Percentiles rank a stretch among this genome's conserved stretches.
phyloP scores from a whole-genome alignment of 163 green algal species.

The Scenedesmus sp. region DNA sequence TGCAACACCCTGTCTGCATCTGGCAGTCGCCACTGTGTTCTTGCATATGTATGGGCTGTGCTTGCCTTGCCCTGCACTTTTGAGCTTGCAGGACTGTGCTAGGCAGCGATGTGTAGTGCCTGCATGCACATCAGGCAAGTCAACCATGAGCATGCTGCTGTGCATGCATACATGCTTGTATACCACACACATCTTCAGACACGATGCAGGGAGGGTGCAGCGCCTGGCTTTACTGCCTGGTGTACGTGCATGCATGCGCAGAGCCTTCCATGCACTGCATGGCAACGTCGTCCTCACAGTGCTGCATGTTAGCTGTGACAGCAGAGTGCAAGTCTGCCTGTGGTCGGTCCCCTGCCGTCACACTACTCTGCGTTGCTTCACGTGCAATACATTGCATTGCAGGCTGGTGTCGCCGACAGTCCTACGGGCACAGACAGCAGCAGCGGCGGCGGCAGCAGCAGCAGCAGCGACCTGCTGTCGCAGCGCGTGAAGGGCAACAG shows the following conservation, averaged over 20 bases:
- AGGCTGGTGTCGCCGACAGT: conserved; percentile 49
- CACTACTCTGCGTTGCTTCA: no score
- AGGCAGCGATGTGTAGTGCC: no score
- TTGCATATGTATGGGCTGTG: not conserved
- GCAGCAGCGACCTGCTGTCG: not conserved
- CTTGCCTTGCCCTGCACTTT: not conserved
- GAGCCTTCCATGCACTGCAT: not conserved
- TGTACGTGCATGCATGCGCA: not conserved
- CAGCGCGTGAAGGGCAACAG: conserved; percentile 61
- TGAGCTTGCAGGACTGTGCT: no score
- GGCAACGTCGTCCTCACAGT: not conserved
- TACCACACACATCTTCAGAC: not conserved
- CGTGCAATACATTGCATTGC: not conserved
- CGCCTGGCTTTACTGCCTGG: no score
- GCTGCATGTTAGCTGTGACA: not conserved
- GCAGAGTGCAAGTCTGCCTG: not conserved
- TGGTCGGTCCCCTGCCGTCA: not conserved
- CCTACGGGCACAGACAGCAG: not conserved
- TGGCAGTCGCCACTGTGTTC: no score
- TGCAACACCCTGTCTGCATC: not conserved
- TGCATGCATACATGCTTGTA: not conserved
- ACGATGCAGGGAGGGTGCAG: not conserved
- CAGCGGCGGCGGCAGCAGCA: not conserved
- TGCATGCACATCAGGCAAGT: no score
- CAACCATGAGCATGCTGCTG: no score